Base-by-base conservation (phyloP, 2,329 filamentous ascomycete genomes). In the Cytospora paraplurivora region DNA sequence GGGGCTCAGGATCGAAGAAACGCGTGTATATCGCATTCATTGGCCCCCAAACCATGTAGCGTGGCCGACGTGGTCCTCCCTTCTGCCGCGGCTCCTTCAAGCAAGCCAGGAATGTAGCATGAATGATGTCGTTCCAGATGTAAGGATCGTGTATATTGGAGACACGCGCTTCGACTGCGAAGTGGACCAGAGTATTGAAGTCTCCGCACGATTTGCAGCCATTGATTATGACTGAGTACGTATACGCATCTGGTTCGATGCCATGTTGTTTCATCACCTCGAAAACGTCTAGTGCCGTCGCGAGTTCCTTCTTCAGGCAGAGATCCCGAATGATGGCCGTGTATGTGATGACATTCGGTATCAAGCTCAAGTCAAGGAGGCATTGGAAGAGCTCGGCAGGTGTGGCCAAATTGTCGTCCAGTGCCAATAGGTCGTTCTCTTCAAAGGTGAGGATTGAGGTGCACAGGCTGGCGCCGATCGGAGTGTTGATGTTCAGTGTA, bases 311-410 rank as follows among this genome's bases (percentile, higher is more conserved):
- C n/a, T 81, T 84, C 63, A 86, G 79, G 69, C 90, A 85, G 17
- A 93, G 86, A 63, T 92, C 91, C 47, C 86, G 82, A 61, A 97
- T 84, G 64, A 92, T 77, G 52, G 89, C 81, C 17, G 89, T 90
- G 71, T 89, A 85, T 12, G 82, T 81, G 62, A 86, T 77, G 15
- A 85, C 75, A 67, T 91, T 89, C 32, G 90, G 85, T 21, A 78
- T 77, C 55, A 90, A 76, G 1, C 88, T 89, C n/a, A 82, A 75
- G 21, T 82, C 76, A 12, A 89, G 73, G 57, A 93, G 79, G 10
- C 76, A 73, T 59, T 83, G 77, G 27, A 88, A 82, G 6, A 88
- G 76, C 6, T 79, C 74, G 11, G 84, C 78, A 33, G 82, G 82
- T 21, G 80, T 78, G n/a, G 80, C 75, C 10, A 75, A 73, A 8